phyloP scores from a whole-genome alignment of 148 eudicot species.

The Diospyros lotus region DNA sequence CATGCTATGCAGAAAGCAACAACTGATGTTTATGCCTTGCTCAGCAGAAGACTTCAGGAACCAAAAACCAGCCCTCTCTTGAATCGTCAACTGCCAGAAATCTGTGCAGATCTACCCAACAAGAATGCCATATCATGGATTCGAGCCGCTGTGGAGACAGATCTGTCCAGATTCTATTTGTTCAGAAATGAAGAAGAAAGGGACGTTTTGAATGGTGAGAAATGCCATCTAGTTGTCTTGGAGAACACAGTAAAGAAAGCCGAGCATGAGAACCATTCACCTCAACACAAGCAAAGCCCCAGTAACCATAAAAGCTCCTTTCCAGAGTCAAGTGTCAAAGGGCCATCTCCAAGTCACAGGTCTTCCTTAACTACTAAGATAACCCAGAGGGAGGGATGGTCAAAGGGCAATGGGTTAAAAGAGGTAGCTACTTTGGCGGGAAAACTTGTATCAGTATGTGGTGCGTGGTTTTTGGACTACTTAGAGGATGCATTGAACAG shows the following conservation, averaged over 20 bases:
- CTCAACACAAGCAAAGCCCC: constrained; percentile 19
- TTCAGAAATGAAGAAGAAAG: constrained; percentile 18
- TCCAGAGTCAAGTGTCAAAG: constrained; percentile 6
- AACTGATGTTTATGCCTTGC: constrained; percentile 5
- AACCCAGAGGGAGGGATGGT: constrained; percentile 18
- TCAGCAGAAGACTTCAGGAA: constrained; percentile 6
- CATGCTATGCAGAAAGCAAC: constrained; percentile 26
- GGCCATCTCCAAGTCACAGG: constrained; percentile 7
- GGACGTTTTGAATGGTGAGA: constrained; percentile 11
- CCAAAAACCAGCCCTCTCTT: constrained; percentile 7
- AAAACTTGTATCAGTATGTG: constrained; percentile 22
- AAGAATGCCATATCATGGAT: constrained; percentile 31
- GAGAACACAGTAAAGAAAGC: constrained; percentile 22
- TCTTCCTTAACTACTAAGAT: constrained; percentile 5
- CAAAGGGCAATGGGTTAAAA: constrained; percentile 22
- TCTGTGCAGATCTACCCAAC: neutral
- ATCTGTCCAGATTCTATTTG: constrained; percentile 31
- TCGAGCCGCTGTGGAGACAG: constrained; percentile 32
- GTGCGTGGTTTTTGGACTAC: constrained; percentile 35
- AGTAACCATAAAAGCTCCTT: neutral
- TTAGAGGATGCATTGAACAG: constrained; percentile 27
- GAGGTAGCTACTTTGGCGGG: constrained; percentile 22
- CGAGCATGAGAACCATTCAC: constrained; percentile 18
- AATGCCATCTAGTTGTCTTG: constrained; percentile 17
- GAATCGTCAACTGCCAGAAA: constrained; percentile 5